Conservation (phyloP, 202 grass and related monocot genomes). For the Setaria viridis region DNA sequence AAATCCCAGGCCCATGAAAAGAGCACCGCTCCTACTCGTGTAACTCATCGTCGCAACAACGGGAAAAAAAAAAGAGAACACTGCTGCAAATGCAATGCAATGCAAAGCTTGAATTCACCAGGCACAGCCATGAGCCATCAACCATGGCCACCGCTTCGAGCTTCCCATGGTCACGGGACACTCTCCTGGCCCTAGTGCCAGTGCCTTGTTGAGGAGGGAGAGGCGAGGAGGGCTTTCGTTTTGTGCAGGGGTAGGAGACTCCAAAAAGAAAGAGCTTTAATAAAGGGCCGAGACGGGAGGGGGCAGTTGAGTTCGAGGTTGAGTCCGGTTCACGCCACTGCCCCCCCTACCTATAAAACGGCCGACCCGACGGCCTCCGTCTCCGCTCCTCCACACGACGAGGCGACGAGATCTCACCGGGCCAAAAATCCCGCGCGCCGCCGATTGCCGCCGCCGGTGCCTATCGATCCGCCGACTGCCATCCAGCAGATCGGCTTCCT, state of each 20-base stretch:
- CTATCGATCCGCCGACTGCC: background rate
- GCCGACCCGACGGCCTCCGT: conserved; percentile 28
- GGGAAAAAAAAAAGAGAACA: background rate
- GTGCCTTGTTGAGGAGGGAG: conserved; percentile 26
- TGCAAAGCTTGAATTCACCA: too few species aligned
- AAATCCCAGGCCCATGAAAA: background rate
- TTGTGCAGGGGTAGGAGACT: conserved; percentile 11
- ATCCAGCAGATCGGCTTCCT: background rate
- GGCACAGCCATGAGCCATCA: too few species aligned
- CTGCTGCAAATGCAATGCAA: too few species aligned
- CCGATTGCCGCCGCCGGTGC: background rate
- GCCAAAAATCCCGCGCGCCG: background rate
- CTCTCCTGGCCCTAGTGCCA: background rate
- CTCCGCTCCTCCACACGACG: conserved; percentile 31
- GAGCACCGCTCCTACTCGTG: background rate
- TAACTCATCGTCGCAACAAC: background rate
- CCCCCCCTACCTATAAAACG: conserved; percentile 45
- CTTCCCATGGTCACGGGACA: background rate
- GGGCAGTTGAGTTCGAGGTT: conserved; percentile 19
- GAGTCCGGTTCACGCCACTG: conserved; percentile 66
- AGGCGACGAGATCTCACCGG: background rate
- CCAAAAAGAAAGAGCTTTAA: conserved; percentile 24
- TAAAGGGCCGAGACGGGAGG: background rate
- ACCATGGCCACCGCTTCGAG: too few species aligned
- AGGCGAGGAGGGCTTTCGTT: too few species aligned